A percentile compares a stretch with the other conserved stretches of the same genome.
phyloP scores from a whole-genome alignment of 164 flowering plant genomes.

The Platanus orientalis region DNA sequence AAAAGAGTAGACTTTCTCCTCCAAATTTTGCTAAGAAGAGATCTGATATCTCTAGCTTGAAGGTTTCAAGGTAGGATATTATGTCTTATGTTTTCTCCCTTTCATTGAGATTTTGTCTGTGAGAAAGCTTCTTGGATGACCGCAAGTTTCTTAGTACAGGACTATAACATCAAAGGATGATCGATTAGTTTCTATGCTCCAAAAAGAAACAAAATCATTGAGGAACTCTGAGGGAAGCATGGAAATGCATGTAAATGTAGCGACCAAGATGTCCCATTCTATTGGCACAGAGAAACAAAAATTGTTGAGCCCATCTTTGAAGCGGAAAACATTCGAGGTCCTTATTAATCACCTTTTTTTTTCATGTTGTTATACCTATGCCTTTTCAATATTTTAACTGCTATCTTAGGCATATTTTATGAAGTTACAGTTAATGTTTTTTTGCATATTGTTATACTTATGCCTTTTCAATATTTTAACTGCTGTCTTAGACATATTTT shows the following conservation, averaged over 20 bases:
- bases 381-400: no score
- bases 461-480: no score
- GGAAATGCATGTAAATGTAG: conserved; percentile 9
- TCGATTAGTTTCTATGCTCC: conserved; percentile 16
- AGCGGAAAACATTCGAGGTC: conserved; percentile 66
- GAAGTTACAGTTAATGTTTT: not conserved
- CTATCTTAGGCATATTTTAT: not conserved
- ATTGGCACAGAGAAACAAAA: conserved; percentile 27
- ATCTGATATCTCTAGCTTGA: conserved; percentile 33
- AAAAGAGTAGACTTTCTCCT: conserved; percentile 22
- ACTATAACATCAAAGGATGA: conserved; percentile 21
- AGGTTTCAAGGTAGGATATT: conserved; percentile 33
- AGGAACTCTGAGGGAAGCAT: conserved; percentile 16
- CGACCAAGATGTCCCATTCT: conserved; percentile 20
- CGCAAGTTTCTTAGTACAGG: conserved; percentile 22
- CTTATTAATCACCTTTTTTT: not conserved
- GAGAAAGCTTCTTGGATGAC: conserved; percentile 2
- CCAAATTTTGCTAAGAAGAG: conserved; percentile 26
- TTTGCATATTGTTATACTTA: no score
- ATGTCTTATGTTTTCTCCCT: not conserved
- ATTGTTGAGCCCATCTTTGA: conserved; percentile 35
- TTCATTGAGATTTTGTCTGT: conserved; percentile 7
- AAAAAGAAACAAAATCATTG: conserved; percentile 23
- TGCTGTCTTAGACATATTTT: not conserved
- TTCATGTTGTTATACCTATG: no score